Evolutionary conservation across 163 green algal genomes (phyloP), one percentile per base, ranked within the genome.

Genomic region (Dunaliella salina): DNA sequence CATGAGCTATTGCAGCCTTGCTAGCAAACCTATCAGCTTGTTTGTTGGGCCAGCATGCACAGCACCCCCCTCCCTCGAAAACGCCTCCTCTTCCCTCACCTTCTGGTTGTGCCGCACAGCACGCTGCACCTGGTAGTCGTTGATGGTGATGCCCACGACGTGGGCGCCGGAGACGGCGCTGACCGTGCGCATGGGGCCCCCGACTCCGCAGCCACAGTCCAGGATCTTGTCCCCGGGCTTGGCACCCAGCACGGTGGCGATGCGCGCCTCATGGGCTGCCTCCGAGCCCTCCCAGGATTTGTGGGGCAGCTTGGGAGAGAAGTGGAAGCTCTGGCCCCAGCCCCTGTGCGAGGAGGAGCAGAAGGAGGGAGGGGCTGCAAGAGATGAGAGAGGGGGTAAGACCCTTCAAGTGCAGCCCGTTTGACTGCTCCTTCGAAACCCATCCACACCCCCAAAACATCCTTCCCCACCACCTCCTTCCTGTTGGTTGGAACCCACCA

Each of bases 111-210:
- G 94, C 83, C 95, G 87, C 30, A 91, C 94, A 29, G 94, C 97
- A 46, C 92, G 89, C 46, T 92, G 81, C 0, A 94, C 96, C 94
- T 99, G 97, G 91, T 99, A 99, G 84, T 96, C 91, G 86, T 99
- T 99, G 93, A 99, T 99, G 85, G 98, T 99, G 89, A 99, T 96
- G 85, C 97, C 97, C n/a, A 94, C 97, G 22, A 99, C 93, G 67
- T 97, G 91, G 1, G 95, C 96, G 13, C 97, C 96, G 80, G 91
- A 98, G 63, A 96, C 95, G 0, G 94, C 90, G 1, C 96, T 95
- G 71, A 99, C 96, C 12, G 96, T 98, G 81, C 97, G 93, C 95
- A 98, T 96, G 0, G 97, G 97, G 1, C 97, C 97, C 18, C 97
- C 97, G 33, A 99, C 96, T 57, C 97, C 97, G 87, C 97, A 99